Evolutionary conservation across 768 basidiomycete genomes (phyloP), one percentile per base, ranked within the genome.

Genomic region (Lactifluus rugatus): DNA sequence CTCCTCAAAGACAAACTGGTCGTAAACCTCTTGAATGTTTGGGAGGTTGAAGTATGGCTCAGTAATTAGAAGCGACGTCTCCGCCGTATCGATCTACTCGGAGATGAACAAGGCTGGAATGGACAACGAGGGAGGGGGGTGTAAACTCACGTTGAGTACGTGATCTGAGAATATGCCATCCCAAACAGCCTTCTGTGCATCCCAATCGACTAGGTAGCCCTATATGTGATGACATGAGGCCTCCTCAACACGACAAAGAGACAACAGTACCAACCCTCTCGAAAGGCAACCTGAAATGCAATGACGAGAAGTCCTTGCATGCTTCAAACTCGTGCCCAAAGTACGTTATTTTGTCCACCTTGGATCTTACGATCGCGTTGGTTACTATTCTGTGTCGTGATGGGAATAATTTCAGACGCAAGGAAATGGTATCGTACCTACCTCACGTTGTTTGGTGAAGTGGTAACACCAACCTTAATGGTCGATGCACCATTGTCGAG

Each of bases 141-240:
- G 54, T 17, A 32, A 17, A 68, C 75, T 67, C 69, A 88, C 89
- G 61, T 80, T 80, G 56, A 90, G 74, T 48, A 78, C 80, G 56
- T 85, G 78, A 44, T 79, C 77, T 21, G 87, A 87, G 71, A 96
- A 92, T 23, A 95, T 66, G 11, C 87, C 83, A 63, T 97, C 94
- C 93, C 93, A 97, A 5, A 98, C 78, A 17, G 87, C 86, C 70
- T 95, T 95, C 71, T 98, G 84, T 2, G 87, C 87, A 62, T 96
- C 93, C 94, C 94, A 98, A 67, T 95, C 93, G 28, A 90, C 85
- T 16, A 95, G 75, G 70, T 87, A 91, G 26, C 94, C 94, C 94
- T 96, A 69, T 45, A 63, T 55, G 34, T 53, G 65, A 70, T 53
- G 65, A 70, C 21, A 62, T 64, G 61, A 68, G 52, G 61, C 61